phyloP scores from a whole-genome alignment of 331 rosid species.

The Arachis monticola region DNA sequence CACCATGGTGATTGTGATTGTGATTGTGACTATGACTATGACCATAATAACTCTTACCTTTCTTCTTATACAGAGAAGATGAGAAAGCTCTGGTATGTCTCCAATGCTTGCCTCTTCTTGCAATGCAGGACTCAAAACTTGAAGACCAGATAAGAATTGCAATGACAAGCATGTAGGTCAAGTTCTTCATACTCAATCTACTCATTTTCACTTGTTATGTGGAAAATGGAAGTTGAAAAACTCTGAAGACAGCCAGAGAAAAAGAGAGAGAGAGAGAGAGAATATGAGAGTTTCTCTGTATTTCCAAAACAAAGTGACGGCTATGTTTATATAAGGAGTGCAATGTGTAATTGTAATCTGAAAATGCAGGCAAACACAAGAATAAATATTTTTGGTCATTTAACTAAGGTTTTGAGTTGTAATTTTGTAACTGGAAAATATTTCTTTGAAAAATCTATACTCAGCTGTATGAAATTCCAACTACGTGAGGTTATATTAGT shows the following conservation, averaged over 20 bases:
- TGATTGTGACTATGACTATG: constrained; percentile 41
- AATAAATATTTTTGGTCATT: constrained; percentile 28
- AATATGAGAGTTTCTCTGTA: constrained; percentile 35
- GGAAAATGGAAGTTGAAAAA: constrained; percentile 38
- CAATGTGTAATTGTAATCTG: constrained; percentile 12
- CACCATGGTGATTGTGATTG: constrained; percentile 42
- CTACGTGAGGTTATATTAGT: too few relatives aligned
- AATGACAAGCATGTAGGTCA: constrained; percentile 58
- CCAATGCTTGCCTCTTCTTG: constrained; percentile 87
- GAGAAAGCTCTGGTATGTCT: constrained; percentile 58
- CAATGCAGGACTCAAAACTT: constrained; percentile 83
- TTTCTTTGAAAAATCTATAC: too few relatives aligned
- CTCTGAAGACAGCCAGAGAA: constrained; percentile 1
- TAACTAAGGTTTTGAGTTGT: too few relatives aligned
- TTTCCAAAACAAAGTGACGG: constrained; percentile 48
- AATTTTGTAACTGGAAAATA: too few relatives aligned
- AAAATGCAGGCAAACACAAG: constrained; percentile 42
- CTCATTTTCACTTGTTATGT: constrained; percentile 58
- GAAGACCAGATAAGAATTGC: constrained; percentile 69
- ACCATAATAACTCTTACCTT: constrained; percentile 51
- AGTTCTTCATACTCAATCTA: constrained; percentile 58
- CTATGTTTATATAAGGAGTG: constrained; percentile 66
- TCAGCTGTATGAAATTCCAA: too few relatives aligned
- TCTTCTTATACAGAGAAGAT: constrained; percentile 59
- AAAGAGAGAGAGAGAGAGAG: constrained; percentile 23